Conservation (phyloP, 768 basidiomycete species). For the Termitomyces sp. region DNA sequence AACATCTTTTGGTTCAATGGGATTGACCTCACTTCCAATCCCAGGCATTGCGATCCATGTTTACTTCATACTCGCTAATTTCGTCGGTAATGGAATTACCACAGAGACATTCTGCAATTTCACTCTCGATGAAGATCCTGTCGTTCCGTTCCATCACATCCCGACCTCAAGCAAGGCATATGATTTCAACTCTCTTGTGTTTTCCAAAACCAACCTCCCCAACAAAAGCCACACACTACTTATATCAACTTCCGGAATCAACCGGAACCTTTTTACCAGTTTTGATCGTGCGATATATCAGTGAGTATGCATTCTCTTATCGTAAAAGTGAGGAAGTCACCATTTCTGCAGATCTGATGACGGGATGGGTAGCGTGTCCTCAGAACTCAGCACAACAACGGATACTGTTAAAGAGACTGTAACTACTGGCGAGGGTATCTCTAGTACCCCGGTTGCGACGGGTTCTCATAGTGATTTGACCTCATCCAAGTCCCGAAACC, state of each 20-base stretch:
- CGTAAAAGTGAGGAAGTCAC: not conserved
- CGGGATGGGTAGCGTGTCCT: not conserved
- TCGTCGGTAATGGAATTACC: constrained; percentile 12
- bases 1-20: no score
- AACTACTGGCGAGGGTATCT: no score
- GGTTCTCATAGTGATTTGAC: not conserved
- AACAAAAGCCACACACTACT: constrained; percentile 24
- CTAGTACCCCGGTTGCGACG: not conserved
- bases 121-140: constrained; percentile 22
- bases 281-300: constrained; percentile 40
- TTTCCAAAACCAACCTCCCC: constrained; percentile 15
- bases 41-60: constrained; percentile 32
- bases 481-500: not conserved
- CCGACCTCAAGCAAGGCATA: constrained; percentile 19
- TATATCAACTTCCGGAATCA: constrained; percentile 25
- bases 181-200: constrained; percentile 26
- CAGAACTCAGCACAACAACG: not conserved
- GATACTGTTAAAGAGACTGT: not conserved
- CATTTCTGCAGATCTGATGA: not conserved
- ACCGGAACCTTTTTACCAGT: constrained; percentile 24
- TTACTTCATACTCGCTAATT: constrained; percentile 31
- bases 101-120: constrained; percentile 23
- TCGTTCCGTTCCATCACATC: constrained; percentile 18
- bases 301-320: constrained; percentile 19
- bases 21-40: no score